A percentile compares a stretch with the other conserved stretches of the same genome.
phyloP scores from a whole-genome alignment of 2,329 filamentous ascomycete species.

The Scytalidium lignicola region DNA sequence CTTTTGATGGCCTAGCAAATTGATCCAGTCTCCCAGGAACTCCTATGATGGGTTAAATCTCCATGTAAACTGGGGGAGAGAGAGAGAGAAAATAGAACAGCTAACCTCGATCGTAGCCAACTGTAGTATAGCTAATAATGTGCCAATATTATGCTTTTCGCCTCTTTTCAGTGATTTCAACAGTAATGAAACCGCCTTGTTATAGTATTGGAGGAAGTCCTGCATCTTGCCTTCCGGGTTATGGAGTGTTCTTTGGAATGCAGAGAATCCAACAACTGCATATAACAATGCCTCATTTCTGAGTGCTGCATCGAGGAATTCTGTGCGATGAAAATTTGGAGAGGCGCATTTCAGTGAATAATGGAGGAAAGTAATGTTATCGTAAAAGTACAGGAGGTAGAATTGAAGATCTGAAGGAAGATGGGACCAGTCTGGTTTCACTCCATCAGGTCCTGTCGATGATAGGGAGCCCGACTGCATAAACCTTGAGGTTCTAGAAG shows the following conservation, averaged over 20 bases:
- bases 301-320: slow-evolving; percentile 67
- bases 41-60: slow-evolving; percentile 51
- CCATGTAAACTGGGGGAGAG: not conserved
- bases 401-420: slow-evolving; percentile 67
- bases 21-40: slow-evolving; percentile 92
- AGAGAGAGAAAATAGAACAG: slow-evolving; percentile 15
- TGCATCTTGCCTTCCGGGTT: slow-evolving; percentile 68
- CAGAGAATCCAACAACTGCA: slow-evolving; percentile 80
- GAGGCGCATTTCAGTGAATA: slow-evolving; percentile 72
- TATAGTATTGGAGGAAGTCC: slow-evolving; percentile 85
- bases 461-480: slow-evolving; percentile 23
- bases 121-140: slow-evolving; percentile 81
- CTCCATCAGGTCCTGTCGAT: slow-evolving; percentile 9
- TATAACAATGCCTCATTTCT: slow-evolving; percentile 79
- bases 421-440: slow-evolving; percentile 45
- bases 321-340: slow-evolving; percentile 67
- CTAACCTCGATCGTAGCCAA: slow-evolving; percentile 87
- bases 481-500: slow-evolving; percentile 6
- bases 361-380: slow-evolving; percentile 75
- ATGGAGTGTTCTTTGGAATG: slow-evolving; percentile 75
- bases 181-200: slow-evolving; percentile 75
- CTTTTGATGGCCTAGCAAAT: slow-evolving; percentile 85
- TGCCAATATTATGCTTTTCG: slow-evolving; percentile 67
- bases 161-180: slow-evolving; percentile 65
- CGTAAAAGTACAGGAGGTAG: slow-evolving; percentile 72